Conservation (phyloP, 192 early-diverging fungal species). For the Coemansia sp. region DNA sequence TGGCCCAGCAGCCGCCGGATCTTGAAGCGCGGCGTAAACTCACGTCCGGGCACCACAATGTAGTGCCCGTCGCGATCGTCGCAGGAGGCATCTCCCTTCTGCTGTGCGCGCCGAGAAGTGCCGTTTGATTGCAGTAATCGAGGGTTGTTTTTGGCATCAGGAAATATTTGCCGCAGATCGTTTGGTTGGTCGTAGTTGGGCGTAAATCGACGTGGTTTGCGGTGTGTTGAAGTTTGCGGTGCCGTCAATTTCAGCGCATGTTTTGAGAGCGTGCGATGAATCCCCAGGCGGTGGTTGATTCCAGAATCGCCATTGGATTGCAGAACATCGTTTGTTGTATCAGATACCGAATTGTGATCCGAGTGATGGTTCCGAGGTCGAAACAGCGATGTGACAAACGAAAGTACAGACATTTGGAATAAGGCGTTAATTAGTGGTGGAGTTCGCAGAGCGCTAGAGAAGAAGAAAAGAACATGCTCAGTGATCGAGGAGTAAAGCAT, state of each 20-base stretch:
- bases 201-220: conserved; percentile 8
- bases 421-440: conserved; percentile 13
- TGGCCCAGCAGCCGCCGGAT: conserved; percentile 87
- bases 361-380: conserved; percentile 41
- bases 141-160: conserved; percentile 32
- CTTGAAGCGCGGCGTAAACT: conserved; percentile 76
- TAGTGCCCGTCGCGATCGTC: conserved; percentile 95
- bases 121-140: conserved; percentile 27
- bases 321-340: background rate
- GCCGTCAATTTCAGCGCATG: conserved; percentile 26
- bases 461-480: background rate
- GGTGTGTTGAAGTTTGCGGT: background rate
- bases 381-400: conserved; percentile 50
- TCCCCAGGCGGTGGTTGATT: conserved; percentile 3
- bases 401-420: conserved; percentile 45
- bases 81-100: conserved; percentile 57
- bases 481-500: background rate
- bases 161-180: conserved; percentile 36
- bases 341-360: conserved; percentile 5
- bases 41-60: conserved; percentile 69
- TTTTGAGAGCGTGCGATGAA: conserved; percentile 16
- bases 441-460: background rate
- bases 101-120: conserved; percentile 20
- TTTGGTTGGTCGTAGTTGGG: conserved; percentile 28
- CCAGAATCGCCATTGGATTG: conserved; percentile 3